Conservation (phyloP, 768 basidiomycete species). For the Rhodocollybia butyracea region DNA sequence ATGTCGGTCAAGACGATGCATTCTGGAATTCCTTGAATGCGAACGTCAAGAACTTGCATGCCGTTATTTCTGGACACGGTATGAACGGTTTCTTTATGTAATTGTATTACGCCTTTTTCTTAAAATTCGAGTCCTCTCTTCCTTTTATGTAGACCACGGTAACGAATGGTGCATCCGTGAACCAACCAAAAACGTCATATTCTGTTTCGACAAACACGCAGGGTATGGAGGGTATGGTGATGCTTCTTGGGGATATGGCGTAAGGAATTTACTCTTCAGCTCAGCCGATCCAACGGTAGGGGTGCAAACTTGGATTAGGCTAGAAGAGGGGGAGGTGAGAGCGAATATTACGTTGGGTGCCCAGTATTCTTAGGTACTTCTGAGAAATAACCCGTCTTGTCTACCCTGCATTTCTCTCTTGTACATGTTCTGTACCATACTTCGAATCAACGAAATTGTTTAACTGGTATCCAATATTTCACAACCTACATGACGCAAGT, state of each 20-base stretch:
- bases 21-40: conserved; percentile 63
- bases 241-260: conserved; percentile 38
- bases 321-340: conserved; percentile 56
- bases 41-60: conserved; percentile 63
- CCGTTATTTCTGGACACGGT: conserved; percentile 73
- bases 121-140: not conserved
- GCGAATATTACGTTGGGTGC: conserved; percentile 51
- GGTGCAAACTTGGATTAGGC: conserved; percentile 62
- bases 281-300: conserved; percentile 41
- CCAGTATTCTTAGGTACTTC: conserved; percentile 23
- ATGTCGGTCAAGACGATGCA: conserved; percentile 44
- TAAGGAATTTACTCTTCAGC: conserved; percentile 59
- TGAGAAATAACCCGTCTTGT: too few species aligned
- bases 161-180: conserved; percentile 79
- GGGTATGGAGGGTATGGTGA: conserved; percentile 39
- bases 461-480: too few species aligned
- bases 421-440: too few species aligned
- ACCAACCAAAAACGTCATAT: conserved; percentile 55
- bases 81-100: conserved; percentile 45
- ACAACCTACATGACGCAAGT: too few species aligned
- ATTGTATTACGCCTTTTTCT: not conserved
- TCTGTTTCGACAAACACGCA: conserved; percentile 79
- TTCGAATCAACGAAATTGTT: too few species aligned
- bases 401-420: too few species aligned
- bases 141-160: conserved; percentile 59